Conservation (phyloP, 768 basidiomycete genomes). For the Clavulina sp. region DNA sequence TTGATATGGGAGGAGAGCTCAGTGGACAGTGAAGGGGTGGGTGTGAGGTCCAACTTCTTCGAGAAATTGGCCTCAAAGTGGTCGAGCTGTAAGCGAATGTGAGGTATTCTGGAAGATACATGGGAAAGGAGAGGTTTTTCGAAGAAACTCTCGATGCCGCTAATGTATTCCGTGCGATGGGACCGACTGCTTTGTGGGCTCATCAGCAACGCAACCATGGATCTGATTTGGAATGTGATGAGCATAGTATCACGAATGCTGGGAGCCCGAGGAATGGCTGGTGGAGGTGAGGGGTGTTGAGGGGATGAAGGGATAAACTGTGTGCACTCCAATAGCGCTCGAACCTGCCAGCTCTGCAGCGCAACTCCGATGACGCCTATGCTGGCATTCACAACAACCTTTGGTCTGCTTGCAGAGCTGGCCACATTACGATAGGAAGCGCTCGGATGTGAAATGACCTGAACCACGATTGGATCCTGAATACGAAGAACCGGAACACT, state of each 20-base stretch:
- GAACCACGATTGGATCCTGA: not conserved
- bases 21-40: too few relatives aligned
- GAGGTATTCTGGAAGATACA: not conserved
- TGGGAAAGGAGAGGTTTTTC: slow-evolving; percentile 14
- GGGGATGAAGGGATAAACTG: slow-evolving; percentile 4
- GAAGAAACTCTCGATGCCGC: too few relatives aligned
- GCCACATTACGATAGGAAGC: slow-evolving; percentile 9
- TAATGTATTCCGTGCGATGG: too few relatives aligned
- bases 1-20: too few relatives aligned
- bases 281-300: slow-evolving; percentile 18
- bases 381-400: slow-evolving; percentile 22
- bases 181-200: too few relatives aligned
- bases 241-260: too few relatives aligned
- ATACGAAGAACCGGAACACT: not conserved
- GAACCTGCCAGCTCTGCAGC: slow-evolving; percentile 39
- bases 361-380: slow-evolving; percentile 38
- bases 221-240: too few relatives aligned
- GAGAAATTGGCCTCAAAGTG: slow-evolving; percentile 3
- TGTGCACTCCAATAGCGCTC: slow-evolving; percentile 25
- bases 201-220: too few relatives aligned
- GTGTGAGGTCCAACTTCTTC: slow-evolving; percentile 6
- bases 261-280: too few relatives aligned
- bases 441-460: too few relatives aligned
- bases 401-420: slow-evolving; percentile 4
- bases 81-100: slow-evolving; percentile 3